These are phyloP conservation scores for Calonectria ilicicola DNA, from an alignment of 2,329 filamentous ascomycete species.

Conservation along the genomic window DNA sequence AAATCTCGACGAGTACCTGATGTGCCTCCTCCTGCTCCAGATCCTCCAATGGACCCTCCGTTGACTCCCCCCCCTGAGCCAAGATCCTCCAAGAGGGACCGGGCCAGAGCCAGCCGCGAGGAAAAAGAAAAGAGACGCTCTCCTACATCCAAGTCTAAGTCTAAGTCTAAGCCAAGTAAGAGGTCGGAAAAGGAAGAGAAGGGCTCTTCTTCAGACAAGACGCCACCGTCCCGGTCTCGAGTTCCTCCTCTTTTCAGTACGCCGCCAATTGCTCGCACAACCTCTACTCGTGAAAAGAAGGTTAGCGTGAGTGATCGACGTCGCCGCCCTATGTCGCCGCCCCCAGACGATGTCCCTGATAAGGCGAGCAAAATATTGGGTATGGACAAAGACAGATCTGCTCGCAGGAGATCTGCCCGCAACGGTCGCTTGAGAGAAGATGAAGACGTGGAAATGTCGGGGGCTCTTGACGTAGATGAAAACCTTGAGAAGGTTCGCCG, in stretches of 20 bases:
- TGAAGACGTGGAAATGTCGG: slow-evolving; percentile 63
- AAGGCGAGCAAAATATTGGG: slow-evolving; percentile 86
- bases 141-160: slow-evolving; percentile 73
- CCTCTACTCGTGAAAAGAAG: slow-evolving; percentile 75
- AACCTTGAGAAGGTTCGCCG: slow-evolving; percentile 46
- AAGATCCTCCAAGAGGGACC: slow-evolving; percentile 78
- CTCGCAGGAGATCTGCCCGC: slow-evolving; percentile 57
- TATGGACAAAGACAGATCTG: slow-evolving; percentile 52
- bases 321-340: slow-evolving; percentile 78
- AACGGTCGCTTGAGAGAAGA: slow-evolving; percentile 49
- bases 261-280: slow-evolving; percentile 75
- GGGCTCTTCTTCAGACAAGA: slow-evolving; percentile 79
- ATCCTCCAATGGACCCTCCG: slow-evolving; percentile 48
- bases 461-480: slow-evolving; percentile 53
- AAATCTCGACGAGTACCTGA: slow-evolving; percentile 51
- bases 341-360: slow-evolving; percentile 74
- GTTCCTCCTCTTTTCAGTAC: slow-evolving; percentile 75
- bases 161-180: slow-evolving; percentile 69
- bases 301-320: slow-evolving; percentile 68
- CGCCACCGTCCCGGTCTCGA: slow-evolving; percentile 66
- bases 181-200: slow-evolving; percentile 73
- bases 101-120: slow-evolving; percentile 80
- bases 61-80: slow-evolving; percentile 65
- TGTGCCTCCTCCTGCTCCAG: slow-evolving; percentile 57
- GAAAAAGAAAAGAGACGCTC: slow-evolving; percentile 58